phyloP scores from a whole-genome alignment of 2,329 filamentous ascomycete species.

The Penicillium sp. region DNA sequence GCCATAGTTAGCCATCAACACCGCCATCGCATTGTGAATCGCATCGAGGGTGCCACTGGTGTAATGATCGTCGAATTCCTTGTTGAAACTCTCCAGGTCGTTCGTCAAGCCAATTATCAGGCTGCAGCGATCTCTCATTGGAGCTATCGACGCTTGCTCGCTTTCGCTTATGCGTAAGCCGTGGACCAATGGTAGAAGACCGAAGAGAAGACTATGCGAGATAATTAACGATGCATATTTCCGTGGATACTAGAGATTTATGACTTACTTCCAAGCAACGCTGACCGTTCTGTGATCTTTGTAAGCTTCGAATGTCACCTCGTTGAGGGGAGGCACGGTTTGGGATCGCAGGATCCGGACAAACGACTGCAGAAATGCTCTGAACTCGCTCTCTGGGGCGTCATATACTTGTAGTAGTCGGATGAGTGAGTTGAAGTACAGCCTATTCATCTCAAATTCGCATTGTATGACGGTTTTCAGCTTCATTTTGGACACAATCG shows the following conservation, averaged over 20 bases:
- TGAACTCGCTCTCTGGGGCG: not conserved
- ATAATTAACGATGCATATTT: no score
- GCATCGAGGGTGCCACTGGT: constrained; percentile 2
- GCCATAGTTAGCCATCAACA: constrained; percentile 20
- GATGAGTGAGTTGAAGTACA: not conserved
- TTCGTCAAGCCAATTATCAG: constrained; percentile 12
- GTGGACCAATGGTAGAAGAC: not conserved
- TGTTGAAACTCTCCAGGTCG: constrained; percentile 17
- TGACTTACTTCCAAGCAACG: no score
- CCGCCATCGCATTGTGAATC: constrained; percentile 17
- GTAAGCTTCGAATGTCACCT: no score
- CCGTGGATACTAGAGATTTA: no score
- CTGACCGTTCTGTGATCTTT: no score
- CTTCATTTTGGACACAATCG: not conserved
- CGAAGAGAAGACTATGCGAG: not conserved
- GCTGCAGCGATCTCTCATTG: not conserved
- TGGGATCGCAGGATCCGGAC: no score
- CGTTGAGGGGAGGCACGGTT: no score
- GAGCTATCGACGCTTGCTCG: not conserved
- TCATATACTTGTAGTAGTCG: not conserved
- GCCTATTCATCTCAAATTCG: constrained; percentile 1
- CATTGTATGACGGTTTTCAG: not conserved
- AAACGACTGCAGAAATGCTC: not conserved
- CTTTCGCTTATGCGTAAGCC: not conserved
- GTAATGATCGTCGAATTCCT: constrained; percentile 15